These are phyloP conservation scores for Fusarium sp. DNA, from an alignment of 2,329 filamentous ascomycete species.

Conservation along the genomic window DNA sequence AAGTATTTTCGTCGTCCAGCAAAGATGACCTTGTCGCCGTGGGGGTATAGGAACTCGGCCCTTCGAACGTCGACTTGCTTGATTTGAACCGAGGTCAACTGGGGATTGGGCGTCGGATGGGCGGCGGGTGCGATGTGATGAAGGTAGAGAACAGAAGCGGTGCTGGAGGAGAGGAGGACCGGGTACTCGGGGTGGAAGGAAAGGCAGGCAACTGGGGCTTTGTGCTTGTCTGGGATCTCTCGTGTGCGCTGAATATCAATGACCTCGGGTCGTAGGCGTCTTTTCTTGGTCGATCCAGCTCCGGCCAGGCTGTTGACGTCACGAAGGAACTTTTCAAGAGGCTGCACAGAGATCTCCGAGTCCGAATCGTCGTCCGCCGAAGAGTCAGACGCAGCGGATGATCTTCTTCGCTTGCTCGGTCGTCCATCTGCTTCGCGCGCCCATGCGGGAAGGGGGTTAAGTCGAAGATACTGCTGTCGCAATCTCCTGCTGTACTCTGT, in stretches of 20 bases:
- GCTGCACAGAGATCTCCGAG: slow-evolving; percentile 75
- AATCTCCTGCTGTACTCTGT: slow-evolving; percentile 86
- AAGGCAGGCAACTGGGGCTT: slow-evolving; percentile 83
- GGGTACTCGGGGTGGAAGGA: slow-evolving; percentile 92
- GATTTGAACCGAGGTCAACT: slow-evolving; percentile 90
- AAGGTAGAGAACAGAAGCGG: slow-evolving; percentile 85
- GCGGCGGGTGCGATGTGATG: slow-evolving; percentile 87
- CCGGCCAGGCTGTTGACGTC: slow-evolving; percentile 77
- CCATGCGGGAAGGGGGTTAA: slow-evolving; percentile 73
- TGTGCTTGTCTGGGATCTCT: slow-evolving; percentile 84
- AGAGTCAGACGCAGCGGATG: slow-evolving; percentile 65
- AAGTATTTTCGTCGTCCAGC: slow-evolving; percentile 91
- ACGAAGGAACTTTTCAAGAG: slow-evolving; percentile 84
- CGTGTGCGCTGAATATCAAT: slow-evolving; percentile 91
- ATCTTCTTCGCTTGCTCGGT: slow-evolving; percentile 65
- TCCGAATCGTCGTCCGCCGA: slow-evolving; percentile 70
- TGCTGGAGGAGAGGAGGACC: slow-evolving; percentile 89
- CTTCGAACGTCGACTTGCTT: slow-evolving; percentile 86
- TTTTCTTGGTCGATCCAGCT: slow-evolving; percentile 66
- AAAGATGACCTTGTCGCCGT: slow-evolving; percentile 85
- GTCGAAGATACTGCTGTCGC: slow-evolving; percentile 78
- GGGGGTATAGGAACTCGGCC: slow-evolving; percentile 81
- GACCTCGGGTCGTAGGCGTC: slow-evolving; percentile 85
- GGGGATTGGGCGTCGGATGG: slow-evolving; percentile 84
- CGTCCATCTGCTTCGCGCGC: slow-evolving; percentile 65